Evolutionary conservation across 495 filamentous ascomycete species (phyloP), one percentile per base, ranked within the genome.

Genomic region (Bacidia rubella): DNA sequence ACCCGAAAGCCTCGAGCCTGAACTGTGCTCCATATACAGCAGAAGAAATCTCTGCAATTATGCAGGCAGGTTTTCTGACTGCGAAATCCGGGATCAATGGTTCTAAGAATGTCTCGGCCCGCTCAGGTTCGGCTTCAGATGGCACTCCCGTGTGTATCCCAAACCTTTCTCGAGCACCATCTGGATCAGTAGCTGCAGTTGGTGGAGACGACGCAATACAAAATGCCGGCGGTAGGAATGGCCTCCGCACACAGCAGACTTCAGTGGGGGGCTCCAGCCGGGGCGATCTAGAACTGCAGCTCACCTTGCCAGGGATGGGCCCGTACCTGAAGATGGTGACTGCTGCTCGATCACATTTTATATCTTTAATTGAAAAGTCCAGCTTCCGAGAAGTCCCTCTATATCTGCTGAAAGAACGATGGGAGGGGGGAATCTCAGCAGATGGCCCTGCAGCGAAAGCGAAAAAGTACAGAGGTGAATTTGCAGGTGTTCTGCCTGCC

Each of bases 281-380:
- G 38, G 15, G 7, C 29, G 35, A 2, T 21, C 5, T 25, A 19
- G 11, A 64, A 23, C 70, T 85, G 46, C 78, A 76, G 26, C 69
- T 90, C 44, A 82, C 85, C 0, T 71, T 90, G 9, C 88, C 88
- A 24, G 80, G 78, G 20, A 83, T 76, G 1, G 88, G 88, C 1
- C 70, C 79, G 2, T 87, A 84, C 57, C 73, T 93, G 22, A 80
- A 81, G 55, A 73, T 95, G n/a, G 67, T 86, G 0, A 70, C 74
- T 15, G 66, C 69, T 21, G 82, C 84, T 20, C 78, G 87, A 20
- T 69, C 73, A 11, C 83, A 89, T 62, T 64, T 95, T 0, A 54
- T 83, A 5, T 63, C 73, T 15, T 65, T 93, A 39, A 68, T 93
- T 2, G 66, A 68, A n/a, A 83, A 81, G 68, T 77, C 80, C 0